A percentile compares a stretch with the other conserved stretches of the same genome.
Evolutionary conservation across 371 early-diverging fungal genomes (phyloP).

Genomic region (Circinella minor): DNA sequence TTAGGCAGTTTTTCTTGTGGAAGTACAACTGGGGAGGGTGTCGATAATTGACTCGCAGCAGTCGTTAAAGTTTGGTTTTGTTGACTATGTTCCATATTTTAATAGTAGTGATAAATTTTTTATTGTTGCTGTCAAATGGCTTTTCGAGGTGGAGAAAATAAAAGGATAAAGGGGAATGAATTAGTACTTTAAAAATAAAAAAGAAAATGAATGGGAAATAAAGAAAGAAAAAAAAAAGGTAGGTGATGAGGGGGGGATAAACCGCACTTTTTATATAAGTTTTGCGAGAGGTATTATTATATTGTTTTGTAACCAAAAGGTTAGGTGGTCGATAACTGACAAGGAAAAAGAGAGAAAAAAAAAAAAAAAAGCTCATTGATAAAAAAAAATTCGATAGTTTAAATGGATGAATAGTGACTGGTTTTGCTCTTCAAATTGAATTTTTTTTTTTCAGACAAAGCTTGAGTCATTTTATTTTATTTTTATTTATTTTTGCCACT

Average conservation of each 20-base stretch:
- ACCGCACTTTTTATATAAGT: too few relatives aligned
- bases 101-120: too few relatives aligned
- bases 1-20: constrained; percentile 12
- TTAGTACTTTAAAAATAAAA: background rate
- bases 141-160: background rate
- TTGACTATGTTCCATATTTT: constrained; percentile 2
- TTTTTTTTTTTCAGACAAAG: too few relatives aligned
- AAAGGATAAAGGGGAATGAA: background rate
- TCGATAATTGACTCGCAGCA: background rate
- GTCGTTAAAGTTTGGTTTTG: constrained; percentile 8
- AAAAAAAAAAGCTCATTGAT: background rate
- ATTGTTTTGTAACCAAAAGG: background rate
- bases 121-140: background rate
- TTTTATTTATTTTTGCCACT: too few relatives aligned
- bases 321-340: background rate
- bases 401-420: background rate
- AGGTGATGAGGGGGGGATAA: background rate
- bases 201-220: background rate
- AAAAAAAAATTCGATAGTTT: background rate
- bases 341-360: constrained; percentile 3
- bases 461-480: too few relatives aligned
- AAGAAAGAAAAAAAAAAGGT: background rate
- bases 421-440: background rate
- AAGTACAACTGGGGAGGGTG: background rate
- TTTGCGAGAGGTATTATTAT: too few relatives aligned